A percentile compares a stretch with the other conserved stretches of the same genome.
phyloP scores from a whole-genome alignment of 129 eudicot genomes.

The Flaveria trinervia region DNA sequence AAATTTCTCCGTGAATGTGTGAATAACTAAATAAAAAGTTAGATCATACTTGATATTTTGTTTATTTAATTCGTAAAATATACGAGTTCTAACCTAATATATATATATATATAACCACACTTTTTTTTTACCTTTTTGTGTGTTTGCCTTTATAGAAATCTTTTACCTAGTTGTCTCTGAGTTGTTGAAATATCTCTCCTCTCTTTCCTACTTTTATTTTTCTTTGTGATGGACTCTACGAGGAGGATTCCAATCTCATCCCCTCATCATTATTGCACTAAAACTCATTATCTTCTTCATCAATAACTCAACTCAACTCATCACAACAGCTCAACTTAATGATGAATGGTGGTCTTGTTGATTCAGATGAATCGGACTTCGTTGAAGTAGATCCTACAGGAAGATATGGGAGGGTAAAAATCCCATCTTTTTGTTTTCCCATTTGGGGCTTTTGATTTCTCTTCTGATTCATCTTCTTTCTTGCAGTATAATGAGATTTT shows the following conservation, averaged over 20 bases:
- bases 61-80: too few species aligned
- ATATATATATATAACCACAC: too few species aligned
- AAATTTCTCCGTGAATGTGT: too few species aligned
- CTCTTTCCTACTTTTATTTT: background rate
- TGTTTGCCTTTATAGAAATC: conserved; percentile 25
- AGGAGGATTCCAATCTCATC: conserved; percentile 35
- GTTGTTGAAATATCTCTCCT: conserved; percentile 36
- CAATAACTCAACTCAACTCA: background rate
- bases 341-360: conserved; percentile 31
- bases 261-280: conserved; percentile 34
- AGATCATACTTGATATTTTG: too few species aligned
- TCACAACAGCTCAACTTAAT: background rate
- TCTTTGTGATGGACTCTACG: conserved; percentile 33
- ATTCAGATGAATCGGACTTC: conserved; percentile 64
- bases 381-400: conserved; percentile 96
- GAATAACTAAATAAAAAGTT: too few species aligned
- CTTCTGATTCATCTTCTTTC: conserved; percentile 2
- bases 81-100: too few species aligned
- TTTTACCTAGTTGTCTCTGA: conserved; percentile 37
- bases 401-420: conserved; percentile 88
- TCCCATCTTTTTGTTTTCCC: background rate
- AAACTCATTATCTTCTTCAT: conserved; percentile 13
- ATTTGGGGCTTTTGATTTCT: background rate
- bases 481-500: conserved; percentile 88
- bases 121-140: too few species aligned